phyloP scores from a whole-genome alignment of 495 filamentous ascomycete species.

The Podospora appendiculata region DNA sequence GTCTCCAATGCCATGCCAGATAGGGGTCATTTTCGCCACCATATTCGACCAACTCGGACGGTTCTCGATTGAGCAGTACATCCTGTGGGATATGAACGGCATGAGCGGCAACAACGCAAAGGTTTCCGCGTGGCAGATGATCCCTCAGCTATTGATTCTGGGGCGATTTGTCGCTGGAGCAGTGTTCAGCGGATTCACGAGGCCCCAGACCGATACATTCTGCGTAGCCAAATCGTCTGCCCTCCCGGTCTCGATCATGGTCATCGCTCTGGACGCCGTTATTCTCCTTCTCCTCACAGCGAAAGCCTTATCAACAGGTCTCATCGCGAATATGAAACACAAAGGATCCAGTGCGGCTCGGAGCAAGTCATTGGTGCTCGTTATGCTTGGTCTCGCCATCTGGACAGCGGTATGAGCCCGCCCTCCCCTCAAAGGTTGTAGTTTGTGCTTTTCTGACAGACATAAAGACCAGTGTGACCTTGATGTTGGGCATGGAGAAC shows the following conservation, averaged over 20 bases:
- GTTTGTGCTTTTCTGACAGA: slow-evolving; percentile 11
- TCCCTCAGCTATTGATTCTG: slow-evolving; percentile 35
- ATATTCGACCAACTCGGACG: slow-evolving; percentile 46
- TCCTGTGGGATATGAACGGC: slow-evolving; percentile 37
- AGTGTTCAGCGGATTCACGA: slow-evolving; percentile 41
- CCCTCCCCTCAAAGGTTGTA: neutral
- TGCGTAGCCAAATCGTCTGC: slow-evolving; percentile 40
- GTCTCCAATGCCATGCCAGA: slow-evolving; percentile 37
- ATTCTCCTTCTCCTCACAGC: slow-evolving; percentile 33
- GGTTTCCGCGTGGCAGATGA: slow-evolving; percentile 15
- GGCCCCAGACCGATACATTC: slow-evolving; percentile 39
- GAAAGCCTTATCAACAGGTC: slow-evolving; percentile 25
- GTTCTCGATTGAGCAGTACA: slow-evolving; percentile 42
- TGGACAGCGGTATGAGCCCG: slow-evolving; percentile 40
- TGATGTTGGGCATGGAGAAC: slow-evolving; percentile 36
- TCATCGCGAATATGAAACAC: slow-evolving; percentile 12
- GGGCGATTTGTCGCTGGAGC: slow-evolving; percentile 39
- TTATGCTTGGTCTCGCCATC: slow-evolving; percentile 33
- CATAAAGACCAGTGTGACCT: slow-evolving; percentile 37
- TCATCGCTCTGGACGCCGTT: slow-evolving; percentile 36
- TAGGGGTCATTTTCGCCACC: slow-evolving; percentile 39
- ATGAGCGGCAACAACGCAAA: slow-evolving; percentile 18
- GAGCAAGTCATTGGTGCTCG: slow-evolving; percentile 30
- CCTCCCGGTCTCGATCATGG: slow-evolving; percentile 33
- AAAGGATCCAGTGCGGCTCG: slow-evolving; percentile 12